Percentiles rank a stretch among this genome's conserved stretches.
phyloP scores from a whole-genome alignment of 768 basidiomycete genomes.

The Piloderma croceum region DNA sequence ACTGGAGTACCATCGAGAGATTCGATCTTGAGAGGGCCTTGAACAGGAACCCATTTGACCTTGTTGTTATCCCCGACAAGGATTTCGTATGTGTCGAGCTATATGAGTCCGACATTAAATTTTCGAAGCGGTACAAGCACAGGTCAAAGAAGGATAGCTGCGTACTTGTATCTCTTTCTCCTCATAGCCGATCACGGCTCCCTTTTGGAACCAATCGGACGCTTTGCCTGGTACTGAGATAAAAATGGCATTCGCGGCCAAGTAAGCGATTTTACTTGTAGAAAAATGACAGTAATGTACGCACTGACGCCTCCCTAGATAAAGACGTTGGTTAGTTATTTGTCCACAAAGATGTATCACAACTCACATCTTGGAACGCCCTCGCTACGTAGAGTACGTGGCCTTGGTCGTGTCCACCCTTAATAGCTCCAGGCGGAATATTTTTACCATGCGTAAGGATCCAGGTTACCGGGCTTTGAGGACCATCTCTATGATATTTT shows the following conservation, averaged over 20 bases:
- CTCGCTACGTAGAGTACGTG: conserved; percentile 54
- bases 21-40: conserved; percentile 40
- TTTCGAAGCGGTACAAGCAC: neutral
- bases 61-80: conserved; percentile 58
- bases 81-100: conserved; percentile 63
- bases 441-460: conserved; percentile 50
- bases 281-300: too few relatives aligned
- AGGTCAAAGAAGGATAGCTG: conserved; percentile 11
- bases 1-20: conserved; percentile 48
- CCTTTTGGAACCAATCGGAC: conserved; percentile 49
- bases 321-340: too few relatives aligned
- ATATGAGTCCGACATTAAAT: conserved; percentile 1
- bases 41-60: conserved; percentile 51
- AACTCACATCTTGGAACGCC: conserved; percentile 51
- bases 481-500: conserved; percentile 39
- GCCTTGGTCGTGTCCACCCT: conserved; percentile 49
- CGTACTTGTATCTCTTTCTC: conserved; percentile 55
- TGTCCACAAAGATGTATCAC: too few relatives aligned
- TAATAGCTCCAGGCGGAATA: conserved; percentile 55
- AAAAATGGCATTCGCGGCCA: too few relatives aligned
- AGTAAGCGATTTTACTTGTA: too few relatives aligned
- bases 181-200: conserved; percentile 60
- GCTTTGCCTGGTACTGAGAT: conserved; percentile 75
- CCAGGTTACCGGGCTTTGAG: conserved; percentile 53
- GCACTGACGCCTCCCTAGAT: too few relatives aligned